These are phyloP conservation scores for Phytophthora megakarya DNA, from an alignment of 352 stramenopile genomes.

Conservation along the genomic window DNA sequence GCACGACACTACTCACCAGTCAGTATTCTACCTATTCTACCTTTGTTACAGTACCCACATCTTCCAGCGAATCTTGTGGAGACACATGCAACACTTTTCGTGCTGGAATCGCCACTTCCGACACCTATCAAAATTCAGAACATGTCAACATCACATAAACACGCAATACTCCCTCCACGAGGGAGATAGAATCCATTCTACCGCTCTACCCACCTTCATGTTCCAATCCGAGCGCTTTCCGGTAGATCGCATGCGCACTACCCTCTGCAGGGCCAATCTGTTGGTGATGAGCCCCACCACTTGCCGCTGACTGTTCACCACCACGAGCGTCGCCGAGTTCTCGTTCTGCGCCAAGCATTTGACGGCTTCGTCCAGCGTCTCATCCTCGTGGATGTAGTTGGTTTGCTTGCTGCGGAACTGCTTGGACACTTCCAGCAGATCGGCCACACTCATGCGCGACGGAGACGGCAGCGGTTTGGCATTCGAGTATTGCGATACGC, in stretches of 20 bases:
- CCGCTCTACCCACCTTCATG: constrained; percentile 43
- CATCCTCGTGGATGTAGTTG: constrained; percentile 67
- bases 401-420: constrained; percentile 79
- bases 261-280: constrained; percentile 59
- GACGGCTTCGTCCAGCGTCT: constrained; percentile 72
- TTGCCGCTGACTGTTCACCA: constrained; percentile 67
- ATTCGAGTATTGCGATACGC: constrained; percentile 14
- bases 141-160: constrained; percentile 1
- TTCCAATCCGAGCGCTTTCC: constrained; percentile 53
- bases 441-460: constrained; percentile 61
- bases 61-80: constrained; percentile 73
- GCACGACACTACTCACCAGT: constrained; percentile 57
- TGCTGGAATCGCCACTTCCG: constrained; percentile 67
- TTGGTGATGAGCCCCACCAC: constrained; percentile 86
- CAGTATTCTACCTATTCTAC: not conserved
- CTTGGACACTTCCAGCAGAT: constrained; percentile 72
- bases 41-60: constrained; percentile 41
- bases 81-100: constrained; percentile 78
- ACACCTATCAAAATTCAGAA: constrained; percentile 42
- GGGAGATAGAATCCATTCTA: not conserved
- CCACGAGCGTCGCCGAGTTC: constrained; percentile 79
- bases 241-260: constrained; percentile 62
- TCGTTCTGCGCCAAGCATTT: constrained; percentile 68
- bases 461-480: constrained; percentile 39
- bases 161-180: not conserved